Conservation (phyloP, 768 basidiomycete species). For the Calocybe gangraenosa region DNA sequence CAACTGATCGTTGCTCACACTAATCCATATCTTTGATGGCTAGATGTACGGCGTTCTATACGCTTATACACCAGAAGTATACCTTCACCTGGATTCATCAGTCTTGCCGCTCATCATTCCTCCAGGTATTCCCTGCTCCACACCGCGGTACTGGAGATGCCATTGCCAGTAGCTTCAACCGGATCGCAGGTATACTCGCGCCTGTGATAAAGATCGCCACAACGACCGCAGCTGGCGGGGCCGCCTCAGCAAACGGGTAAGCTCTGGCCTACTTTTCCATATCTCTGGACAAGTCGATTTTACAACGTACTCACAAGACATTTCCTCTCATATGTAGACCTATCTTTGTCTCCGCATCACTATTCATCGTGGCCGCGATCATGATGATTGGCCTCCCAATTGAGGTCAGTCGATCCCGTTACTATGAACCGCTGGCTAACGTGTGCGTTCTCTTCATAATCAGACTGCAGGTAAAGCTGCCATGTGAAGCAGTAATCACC, state of each 20-base stretch:
- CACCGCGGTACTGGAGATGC: constrained; percentile 55
- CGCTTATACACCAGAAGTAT: constrained; percentile 53
- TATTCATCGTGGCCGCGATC: constrained; percentile 38
- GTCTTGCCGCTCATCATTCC: not conserved
- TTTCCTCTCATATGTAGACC: constrained; percentile 25
- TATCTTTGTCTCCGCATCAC: constrained; percentile 43
- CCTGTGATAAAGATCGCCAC: constrained; percentile 47
- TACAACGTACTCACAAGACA: not conserved
- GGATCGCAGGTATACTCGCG: constrained; percentile 42
- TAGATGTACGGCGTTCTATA: constrained; percentile 51
- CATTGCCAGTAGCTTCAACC: constrained; percentile 43
- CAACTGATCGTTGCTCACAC: not conserved
- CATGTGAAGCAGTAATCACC: constrained; percentile 20
- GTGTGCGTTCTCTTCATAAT: not conserved
- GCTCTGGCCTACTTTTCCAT: no score
- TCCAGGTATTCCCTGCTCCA: constrained; percentile 46
- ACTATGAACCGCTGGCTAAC: not conserved
- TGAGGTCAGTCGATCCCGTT: constrained; percentile 30
- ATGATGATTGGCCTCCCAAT: constrained; percentile 42
- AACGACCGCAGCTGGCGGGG: constrained; percentile 28
- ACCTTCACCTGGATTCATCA: not conserved
- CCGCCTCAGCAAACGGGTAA: constrained; percentile 32
- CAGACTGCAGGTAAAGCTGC: constrained; percentile 32
- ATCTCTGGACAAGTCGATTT: not conserved
- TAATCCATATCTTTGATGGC: not conserved